Evolutionary conservation across 805 yeast genomes (phyloP).

Genomic region (Wickerhamiella brachini): DNA sequence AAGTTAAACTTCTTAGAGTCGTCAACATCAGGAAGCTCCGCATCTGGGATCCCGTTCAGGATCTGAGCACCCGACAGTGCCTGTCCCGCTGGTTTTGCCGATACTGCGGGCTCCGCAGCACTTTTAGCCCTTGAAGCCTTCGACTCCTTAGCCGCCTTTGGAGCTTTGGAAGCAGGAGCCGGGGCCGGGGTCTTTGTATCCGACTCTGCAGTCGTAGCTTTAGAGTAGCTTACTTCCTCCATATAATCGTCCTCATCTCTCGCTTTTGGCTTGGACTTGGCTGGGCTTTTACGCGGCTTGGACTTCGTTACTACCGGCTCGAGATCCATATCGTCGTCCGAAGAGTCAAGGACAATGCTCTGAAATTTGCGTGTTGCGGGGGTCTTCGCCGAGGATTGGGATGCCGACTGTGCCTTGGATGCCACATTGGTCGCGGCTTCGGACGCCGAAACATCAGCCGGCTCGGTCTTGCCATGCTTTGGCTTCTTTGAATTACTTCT

Average conservation of each 20-base stretch:
- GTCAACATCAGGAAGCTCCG: conserved; percentile 40
- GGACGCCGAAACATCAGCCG: no score
- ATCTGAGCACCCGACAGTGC: conserved; percentile 36
- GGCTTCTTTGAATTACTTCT: not conserved
- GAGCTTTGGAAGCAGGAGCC: no score
- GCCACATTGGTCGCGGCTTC: no score
- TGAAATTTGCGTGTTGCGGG: not conserved
- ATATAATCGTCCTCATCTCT: not conserved
- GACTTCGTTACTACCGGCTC: not conserved
- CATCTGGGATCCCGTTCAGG: conserved; percentile 57
- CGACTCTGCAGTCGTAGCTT: not conserved
- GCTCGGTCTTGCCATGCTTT: no score
- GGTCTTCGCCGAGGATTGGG: not conserved
- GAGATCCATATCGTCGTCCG: not conserved
- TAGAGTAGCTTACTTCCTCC: not conserved
- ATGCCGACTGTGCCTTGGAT: not conserved
- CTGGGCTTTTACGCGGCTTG: not conserved
- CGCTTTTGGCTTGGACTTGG: not conserved
- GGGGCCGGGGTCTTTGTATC: not conserved
- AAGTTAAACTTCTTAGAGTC: conserved; percentile 39
- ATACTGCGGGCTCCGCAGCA: not conserved
- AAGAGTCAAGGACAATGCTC: not conserved
- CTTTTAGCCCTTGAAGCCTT: no score
- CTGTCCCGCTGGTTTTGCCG: not conserved
- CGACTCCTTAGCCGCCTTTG: no score